A percentile compares a stretch with the other conserved stretches of the same genome.
Evolutionary conservation across 805 yeast species (phyloP).

Genomic region (Monosporozyma aerobia): DNA sequence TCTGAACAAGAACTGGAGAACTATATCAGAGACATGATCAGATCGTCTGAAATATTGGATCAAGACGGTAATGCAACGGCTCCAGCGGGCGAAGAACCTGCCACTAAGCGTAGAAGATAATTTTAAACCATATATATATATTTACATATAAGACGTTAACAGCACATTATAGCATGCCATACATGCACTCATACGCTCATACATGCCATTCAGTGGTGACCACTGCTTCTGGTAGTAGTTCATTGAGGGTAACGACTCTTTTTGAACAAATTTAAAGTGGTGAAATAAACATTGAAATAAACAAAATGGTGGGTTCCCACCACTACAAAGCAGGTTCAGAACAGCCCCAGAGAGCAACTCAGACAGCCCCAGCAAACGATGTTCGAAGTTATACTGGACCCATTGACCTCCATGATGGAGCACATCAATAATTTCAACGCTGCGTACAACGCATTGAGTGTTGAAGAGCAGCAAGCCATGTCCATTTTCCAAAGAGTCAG

Average conservation of each 20-base stretch:
- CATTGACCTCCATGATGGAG: constrained; percentile 2
- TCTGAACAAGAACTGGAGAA: constrained; percentile 71
- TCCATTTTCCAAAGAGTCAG: constrained; percentile 48
- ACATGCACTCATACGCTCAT: too few species aligned
- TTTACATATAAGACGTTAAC: neutral
- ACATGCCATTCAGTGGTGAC: too few species aligned
- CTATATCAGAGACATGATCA: constrained; percentile 57
- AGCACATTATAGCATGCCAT: neutral
- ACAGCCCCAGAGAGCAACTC: neutral
- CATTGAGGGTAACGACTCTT: neutral
- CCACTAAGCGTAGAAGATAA: constrained; percentile 7
- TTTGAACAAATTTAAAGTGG: neutral
- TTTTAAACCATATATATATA: neutral
- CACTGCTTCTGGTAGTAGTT: neutral
- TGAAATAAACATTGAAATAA: neutral
- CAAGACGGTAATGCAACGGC: constrained; percentile 6
- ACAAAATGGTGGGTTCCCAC: neutral
- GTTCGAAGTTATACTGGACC: constrained; percentile 4
- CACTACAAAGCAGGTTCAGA: neutral
- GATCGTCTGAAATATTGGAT: constrained; percentile 36
- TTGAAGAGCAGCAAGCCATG: constrained; percentile 50
- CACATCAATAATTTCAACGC: constrained; percentile 20
- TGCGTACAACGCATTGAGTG: constrained; percentile 25
- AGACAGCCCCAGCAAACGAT: neutral
- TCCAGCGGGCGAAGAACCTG: constrained; percentile 18